Evolutionary conservation across 805 yeast genomes (phyloP), one percentile per base, ranked within the genome.

Genomic region (Lipomyces lipofer): DNA sequence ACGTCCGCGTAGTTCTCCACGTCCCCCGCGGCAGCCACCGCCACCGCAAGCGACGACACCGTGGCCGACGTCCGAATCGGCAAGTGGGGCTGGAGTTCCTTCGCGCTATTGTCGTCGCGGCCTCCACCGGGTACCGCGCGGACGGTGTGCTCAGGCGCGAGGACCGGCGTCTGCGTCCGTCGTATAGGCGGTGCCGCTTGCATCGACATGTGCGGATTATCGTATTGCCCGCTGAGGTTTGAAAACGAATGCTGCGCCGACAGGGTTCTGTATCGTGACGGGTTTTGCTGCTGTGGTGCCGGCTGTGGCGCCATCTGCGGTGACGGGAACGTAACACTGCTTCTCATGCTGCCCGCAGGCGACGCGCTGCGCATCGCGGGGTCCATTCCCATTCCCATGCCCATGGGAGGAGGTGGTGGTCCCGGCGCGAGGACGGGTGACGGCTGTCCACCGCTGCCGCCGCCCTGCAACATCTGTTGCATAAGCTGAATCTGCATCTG

Each of bases 401-500:
- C n/a, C n/a, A n/a, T n/a, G n/a, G n/a, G n/a, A n/a, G n/a, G n/a
- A n/a, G 38, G 21, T 28, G n/a, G 17, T n/a, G 33, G 44, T 4
- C 3, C 17, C 17, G 30, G 28, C 33, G 45, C 38, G 21, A n/a
- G 32, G 5, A 12, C 24, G 10, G 48, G 43, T 6, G 39, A 8
- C 3, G 52, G 19, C 29, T 10, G 17, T 15, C n/a, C 21, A 5
- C 7, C 15, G 28, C 21, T 25, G 3, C 13, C 33, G 21, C 15
- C 24, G 39, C 17, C 19, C 21, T 54, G 59, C 45, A 56, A 17
- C 60, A 56, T 56, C 27, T 56, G 60, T 19, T 42, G 52, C 60
- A 58, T 46, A 51, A 53, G 29, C 42, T 54, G 54, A 43, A 45
- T 44, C 32, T 50, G 51, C 56, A 56, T 46, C 36, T 58, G 62